Base-by-base conservation (phyloP, 2,329 filamentous ascomycete genomes). In the Rugonectria rugulosa region DNA sequence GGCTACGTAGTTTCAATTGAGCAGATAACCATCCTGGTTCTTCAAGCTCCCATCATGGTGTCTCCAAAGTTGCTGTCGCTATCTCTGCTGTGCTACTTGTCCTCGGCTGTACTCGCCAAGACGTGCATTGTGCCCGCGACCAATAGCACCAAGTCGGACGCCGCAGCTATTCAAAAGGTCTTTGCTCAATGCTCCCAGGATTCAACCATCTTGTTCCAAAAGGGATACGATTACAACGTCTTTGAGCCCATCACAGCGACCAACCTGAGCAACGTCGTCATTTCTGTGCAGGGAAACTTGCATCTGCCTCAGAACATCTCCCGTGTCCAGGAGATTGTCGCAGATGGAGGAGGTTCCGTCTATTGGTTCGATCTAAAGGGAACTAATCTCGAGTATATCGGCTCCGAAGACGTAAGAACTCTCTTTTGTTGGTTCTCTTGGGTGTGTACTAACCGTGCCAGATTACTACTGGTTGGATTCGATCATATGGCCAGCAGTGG, bases 391-490 rank as follows among this genome's bases (percentile, higher is more conserved):
- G 24, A 49, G 32, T 55, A 55, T 31, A 44, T 55, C 15, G 45
- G 52, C 11, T 23, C 38, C 8, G 45, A 49, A 34, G 52, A 55
- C 23, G 52, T 55, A 23, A 9, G 45, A 32, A 23, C 19, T 34
- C 24, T 9, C 4, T 21, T 2, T 9, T 5, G 6, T 21, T 17
- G 12, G 17, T 3, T 20, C 17, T 20, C 8, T 9, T n/a, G 17
- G 17, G n/a, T n/a, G n/a, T 7, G 12, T 21, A 19, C 45, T 37
- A 34, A 49, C 9, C 9, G 3, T 24, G 4, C 19, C 26, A 55
- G 52, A 19, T 55, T 26, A 55, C 52, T 6, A 55, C 52, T 10
- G 52, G 52, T 21, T 55, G 52, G 52, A 55, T 55, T 20, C 45
- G 45, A 12, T 55, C 52, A 11, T 55, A 55, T n/a, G 52, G 52